Evolutionary conservation across 2,329 filamentous ascomycete species (phyloP).

Genomic region (Bimuria novae-zelandiae): DNA sequence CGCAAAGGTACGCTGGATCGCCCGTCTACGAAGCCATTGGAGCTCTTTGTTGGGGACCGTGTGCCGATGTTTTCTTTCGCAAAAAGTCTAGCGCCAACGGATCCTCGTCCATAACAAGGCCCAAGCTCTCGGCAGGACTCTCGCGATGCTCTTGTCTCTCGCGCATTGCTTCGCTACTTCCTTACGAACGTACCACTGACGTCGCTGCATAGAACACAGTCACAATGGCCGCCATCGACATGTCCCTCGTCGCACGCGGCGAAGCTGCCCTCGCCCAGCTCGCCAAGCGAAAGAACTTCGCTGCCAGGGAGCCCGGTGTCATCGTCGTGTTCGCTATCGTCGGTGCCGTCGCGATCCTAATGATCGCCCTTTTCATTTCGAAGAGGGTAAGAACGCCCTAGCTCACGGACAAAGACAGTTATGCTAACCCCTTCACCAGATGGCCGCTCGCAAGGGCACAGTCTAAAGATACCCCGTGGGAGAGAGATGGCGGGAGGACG

Average conservation of each 20-base stretch:
- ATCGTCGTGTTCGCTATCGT: constrained; percentile 67
- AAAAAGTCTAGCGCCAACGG: constrained; percentile 21
- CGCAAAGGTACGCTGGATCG: constrained; percentile 40
- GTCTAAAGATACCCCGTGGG: constrained; percentile 17
- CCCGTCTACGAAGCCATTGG: constrained; percentile 24
- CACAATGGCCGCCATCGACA: constrained; percentile 46
- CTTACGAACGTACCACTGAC: constrained; percentile 13
- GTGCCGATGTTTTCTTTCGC: constrained; percentile 15
- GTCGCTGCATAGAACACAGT: constrained; percentile 23
- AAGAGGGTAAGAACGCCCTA: constrained; percentile 44
- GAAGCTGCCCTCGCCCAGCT: constrained; percentile 47
- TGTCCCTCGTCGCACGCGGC: constrained; percentile 44
- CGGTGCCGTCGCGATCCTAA: constrained; percentile 58
- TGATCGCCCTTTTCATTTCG: constrained; percentile 57
- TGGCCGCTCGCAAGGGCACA: constrained; percentile 11
- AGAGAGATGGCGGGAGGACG: background rate
- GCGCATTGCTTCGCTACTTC: background rate
- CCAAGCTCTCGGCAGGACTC: constrained; percentile 13
- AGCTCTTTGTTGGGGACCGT: constrained; percentile 11
- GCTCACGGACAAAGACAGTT: background rate
- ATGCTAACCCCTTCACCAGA: background rate
- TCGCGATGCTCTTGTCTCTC: background rate
- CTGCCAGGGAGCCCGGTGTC: constrained; percentile 61
- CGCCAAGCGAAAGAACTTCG: constrained; percentile 63
- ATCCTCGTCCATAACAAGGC: constrained; percentile 16